These are phyloP conservation scores for Beauveria pseudobassiana DNA, from an alignment of 2,329 filamentous ascomycete species.

Conservation along the genomic window DNA sequence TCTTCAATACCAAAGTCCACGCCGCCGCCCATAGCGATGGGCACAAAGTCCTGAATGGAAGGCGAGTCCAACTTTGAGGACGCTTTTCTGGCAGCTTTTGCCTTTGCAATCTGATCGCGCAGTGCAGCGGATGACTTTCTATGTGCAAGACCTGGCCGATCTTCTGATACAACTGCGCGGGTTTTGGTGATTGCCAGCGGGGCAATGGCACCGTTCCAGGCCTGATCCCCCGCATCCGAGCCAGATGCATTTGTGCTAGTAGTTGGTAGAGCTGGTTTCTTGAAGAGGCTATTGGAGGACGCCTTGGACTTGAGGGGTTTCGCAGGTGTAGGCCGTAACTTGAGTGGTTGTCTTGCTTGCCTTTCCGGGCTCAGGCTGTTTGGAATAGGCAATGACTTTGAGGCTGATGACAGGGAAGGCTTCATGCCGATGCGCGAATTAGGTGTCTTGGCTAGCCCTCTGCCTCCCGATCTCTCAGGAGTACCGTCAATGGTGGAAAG, in stretches of 20 bases:
- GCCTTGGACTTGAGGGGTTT: conserved; percentile 42
- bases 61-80: conserved; percentile 18
- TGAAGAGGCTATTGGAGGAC: conserved; percentile 46
- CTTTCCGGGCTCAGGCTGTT: conserved; percentile 35
- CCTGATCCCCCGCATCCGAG: conserved; percentile 9
- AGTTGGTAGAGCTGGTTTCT: conserved; percentile 45
- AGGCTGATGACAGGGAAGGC: conserved; percentile 15
- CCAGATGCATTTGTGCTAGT: conserved; percentile 19
- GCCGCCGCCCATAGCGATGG: conserved; percentile 37
- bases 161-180: conserved; percentile 13
- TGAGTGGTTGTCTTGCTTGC: conserved; percentile 22
- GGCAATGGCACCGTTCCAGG: conserved; percentile 26
- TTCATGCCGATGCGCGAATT: conserved; percentile 19
- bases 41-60: conserved; percentile 21
- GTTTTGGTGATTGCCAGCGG: conserved; percentile 16
- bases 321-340: conserved; percentile 34
- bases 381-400: conserved; percentile 20
- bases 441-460: conserved; percentile 18
- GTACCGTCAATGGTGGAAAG: conserved; percentile 37
- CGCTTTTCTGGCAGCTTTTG: conserved; percentile 71
- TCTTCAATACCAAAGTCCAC: conserved; percentile 42
- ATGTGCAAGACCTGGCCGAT: conserved; percentile 19
- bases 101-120: conserved; percentile 86
- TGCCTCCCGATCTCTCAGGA: conserved; percentile 27
- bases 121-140: conserved; percentile 71